These are phyloP conservation scores for Arxiozyma bovina DNA, from an alignment of 1,139 yeast genomes.

Conservation along the genomic window DNA sequence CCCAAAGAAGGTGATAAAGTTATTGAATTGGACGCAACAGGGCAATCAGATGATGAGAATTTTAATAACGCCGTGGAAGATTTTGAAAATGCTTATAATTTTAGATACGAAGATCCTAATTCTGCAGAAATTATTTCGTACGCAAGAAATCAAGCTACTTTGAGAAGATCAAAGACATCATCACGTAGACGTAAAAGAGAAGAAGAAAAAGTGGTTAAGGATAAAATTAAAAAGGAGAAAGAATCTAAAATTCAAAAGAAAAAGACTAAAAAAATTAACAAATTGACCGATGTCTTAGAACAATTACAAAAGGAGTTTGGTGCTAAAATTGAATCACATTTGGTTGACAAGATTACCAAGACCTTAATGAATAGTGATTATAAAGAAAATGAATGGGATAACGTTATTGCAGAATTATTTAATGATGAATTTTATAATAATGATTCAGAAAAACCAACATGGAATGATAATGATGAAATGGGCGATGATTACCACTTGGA, in stretches of 20 bases:
- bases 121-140: slow-evolving; percentile 91
- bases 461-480: slow-evolving; percentile 31
- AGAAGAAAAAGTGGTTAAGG: slow-evolving; percentile 47
- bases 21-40: slow-evolving; percentile 44
- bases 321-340: slow-evolving; percentile 52
- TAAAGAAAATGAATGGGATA: slow-evolving; percentile 88
- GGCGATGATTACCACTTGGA: slow-evolving; percentile 31
- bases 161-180: slow-evolving; percentile 70
- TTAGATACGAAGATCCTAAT: slow-evolving; percentile 86
- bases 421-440: slow-evolving; percentile 69
- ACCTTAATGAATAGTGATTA: slow-evolving; percentile 78
- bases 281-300: slow-evolving; percentile 66
- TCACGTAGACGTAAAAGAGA: slow-evolving; percentile 80
- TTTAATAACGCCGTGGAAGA: slow-evolving; percentile 88
- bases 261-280: slow-evolving; percentile 66
- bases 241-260: slow-evolving; percentile 61
- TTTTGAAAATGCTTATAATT: slow-evolving; percentile 88
- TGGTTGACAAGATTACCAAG: slow-evolving; percentile 58
- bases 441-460: slow-evolving; percentile 4
- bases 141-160: slow-evolving; percentile 90
- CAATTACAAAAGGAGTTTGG: slow-evolving; percentile 81
- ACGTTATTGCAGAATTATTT: slow-evolving; percentile 74
- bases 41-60: slow-evolving; percentile 52
- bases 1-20: slow-evolving; percentile 51
- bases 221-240: slow-evolving; percentile 45